A percentile compares a stretch with the other conserved stretches of the same genome.
Conservation (phyloP, 768 basidiomycete genomes). For the Plicaturopsis crispa region DNA sequence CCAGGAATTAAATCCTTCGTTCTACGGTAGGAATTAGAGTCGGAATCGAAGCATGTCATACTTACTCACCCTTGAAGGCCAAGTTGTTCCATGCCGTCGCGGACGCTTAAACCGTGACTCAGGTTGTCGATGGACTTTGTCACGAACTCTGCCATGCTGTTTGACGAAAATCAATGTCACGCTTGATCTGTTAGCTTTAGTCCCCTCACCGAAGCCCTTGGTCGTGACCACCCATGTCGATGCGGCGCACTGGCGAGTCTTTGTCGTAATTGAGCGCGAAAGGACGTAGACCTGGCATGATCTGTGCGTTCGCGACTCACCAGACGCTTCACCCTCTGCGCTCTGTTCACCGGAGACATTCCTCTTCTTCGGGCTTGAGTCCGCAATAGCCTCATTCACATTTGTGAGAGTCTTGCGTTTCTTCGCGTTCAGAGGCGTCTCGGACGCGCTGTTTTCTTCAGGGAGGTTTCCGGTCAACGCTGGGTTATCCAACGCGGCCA, state of each 20-base stretch:
- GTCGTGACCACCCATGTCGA: constrained; percentile 54
- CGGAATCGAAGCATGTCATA: not conserved
- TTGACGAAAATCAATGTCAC: constrained; percentile 2
- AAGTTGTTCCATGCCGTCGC: constrained; percentile 44
- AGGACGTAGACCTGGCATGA: not conserved
- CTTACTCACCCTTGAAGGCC: constrained; percentile 41
- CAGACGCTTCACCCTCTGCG: not conserved
- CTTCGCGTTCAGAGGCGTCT: not conserved
- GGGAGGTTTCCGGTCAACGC: not conserved
- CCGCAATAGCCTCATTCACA: not conserved
- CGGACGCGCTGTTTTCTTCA: not conserved
- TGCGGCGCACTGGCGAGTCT: constrained; percentile 36
- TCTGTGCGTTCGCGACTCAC: constrained; percentile 6
- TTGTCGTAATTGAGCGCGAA: constrained; percentile 45
- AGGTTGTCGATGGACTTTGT: constrained; percentile 51
- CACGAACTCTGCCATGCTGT: constrained; percentile 57
- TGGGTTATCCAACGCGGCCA: constrained; percentile 8
- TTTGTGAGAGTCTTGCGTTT: constrained; percentile 1
- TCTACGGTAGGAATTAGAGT: constrained; percentile 17
- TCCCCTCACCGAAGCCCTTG: constrained; percentile 38
- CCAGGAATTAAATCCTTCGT: constrained; percentile 56
- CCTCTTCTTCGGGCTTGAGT: not conserved
- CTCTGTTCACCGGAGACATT: not conserved
- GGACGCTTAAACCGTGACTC: constrained; percentile 43
- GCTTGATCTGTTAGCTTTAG: not conserved